Evolutionary conservation across 1,284 basidiomycete species (phyloP).

Genomic region (Phellinidium pouzarii): DNA sequence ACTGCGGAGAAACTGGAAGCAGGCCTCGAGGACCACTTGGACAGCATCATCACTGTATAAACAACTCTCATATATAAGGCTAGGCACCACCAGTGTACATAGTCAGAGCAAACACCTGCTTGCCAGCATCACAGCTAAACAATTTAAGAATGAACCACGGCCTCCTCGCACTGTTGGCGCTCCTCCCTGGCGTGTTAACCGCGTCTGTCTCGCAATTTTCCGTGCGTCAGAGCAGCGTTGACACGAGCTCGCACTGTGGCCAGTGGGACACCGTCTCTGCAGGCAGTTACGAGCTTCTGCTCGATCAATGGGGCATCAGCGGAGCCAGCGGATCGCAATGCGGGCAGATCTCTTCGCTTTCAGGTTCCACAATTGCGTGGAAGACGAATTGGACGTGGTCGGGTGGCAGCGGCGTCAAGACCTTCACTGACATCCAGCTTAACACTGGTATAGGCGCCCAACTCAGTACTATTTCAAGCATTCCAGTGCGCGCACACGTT

Average conservation of each 20-base stretch:
- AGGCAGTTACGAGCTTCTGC: conserved; percentile 40
- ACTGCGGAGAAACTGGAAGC: not conserved
- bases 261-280: conserved; percentile 45
- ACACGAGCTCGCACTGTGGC: conserved; percentile 35
- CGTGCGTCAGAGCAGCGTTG: conserved; percentile 18
- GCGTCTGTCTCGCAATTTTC: not conserved
- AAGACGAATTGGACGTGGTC: conserved; percentile 48
- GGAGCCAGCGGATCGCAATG: conserved; percentile 49
- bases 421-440: conserved; percentile 51
- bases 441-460: conserved; percentile 46
- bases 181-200: not conserved
- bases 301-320: conserved; percentile 47
- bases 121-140: too few relatives aligned
- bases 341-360: conserved; percentile 40
- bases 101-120: too few relatives aligned
- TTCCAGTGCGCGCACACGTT: conserved; percentile 38
- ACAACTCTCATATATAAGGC: not conserved
- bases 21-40: not conserved
- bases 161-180: not conserved
- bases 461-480: conserved; percentile 45
- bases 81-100: not conserved
- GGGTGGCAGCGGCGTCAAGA: conserved; percentile 50
- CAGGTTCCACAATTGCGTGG: conserved; percentile 44
- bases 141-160: too few relatives aligned
- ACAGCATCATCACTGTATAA: not conserved